A percentile compares a stretch with the other conserved stretches of the same genome.
These are phyloP conservation scores for Bathelium albidoporum DNA, from an alignment of 495 filamentous ascomycete species.

Conservation along the genomic window DNA sequence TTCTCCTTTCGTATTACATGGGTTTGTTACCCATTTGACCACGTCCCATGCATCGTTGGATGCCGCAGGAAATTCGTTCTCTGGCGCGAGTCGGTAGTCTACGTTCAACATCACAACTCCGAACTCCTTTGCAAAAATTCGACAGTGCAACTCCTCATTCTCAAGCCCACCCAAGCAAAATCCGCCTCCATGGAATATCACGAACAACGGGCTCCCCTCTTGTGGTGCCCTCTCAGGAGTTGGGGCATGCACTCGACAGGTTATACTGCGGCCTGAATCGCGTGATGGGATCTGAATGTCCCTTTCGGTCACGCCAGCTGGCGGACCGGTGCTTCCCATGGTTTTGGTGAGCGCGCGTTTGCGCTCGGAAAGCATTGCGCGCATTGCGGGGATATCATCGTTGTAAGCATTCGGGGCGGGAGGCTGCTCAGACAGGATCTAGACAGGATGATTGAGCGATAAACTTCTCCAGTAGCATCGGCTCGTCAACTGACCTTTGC, in stretches of 20 bases:
- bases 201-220: slow-evolving; percentile 17
- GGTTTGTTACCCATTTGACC: slow-evolving; percentile 35
- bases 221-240: slow-evolving; percentile 9
- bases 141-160: slow-evolving; percentile 19
- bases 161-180: slow-evolving; percentile 17
- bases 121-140: slow-evolving; percentile 1
- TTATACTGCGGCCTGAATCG: slow-evolving; percentile 18
- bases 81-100: slow-evolving; percentile 31
- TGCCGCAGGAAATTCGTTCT: slow-evolving; percentile 38
- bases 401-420: background rate
- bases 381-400: slow-evolving; percentile 10
- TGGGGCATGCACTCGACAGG: slow-evolving; percentile 12
- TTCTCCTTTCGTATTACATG: no score
- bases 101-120: background rate
- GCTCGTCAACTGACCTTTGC: background rate
- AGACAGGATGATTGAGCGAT: background rate
- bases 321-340: slow-evolving; percentile 5
- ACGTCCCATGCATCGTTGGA: slow-evolving; percentile 42
- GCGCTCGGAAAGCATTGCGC: slow-evolving; percentile 9
- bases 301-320: slow-evolving; percentile 15
- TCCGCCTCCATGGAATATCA: slow-evolving; percentile 21
- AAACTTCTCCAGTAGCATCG: background rate
- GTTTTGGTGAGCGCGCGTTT: slow-evolving; percentile 12
- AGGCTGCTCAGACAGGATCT: background rate
- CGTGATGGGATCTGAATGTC: slow-evolving; percentile 19